These are phyloP conservation scores for Debaryomyces robertsiae DNA, from an alignment of 1,139 yeast species.

Conservation along the genomic window DNA sequence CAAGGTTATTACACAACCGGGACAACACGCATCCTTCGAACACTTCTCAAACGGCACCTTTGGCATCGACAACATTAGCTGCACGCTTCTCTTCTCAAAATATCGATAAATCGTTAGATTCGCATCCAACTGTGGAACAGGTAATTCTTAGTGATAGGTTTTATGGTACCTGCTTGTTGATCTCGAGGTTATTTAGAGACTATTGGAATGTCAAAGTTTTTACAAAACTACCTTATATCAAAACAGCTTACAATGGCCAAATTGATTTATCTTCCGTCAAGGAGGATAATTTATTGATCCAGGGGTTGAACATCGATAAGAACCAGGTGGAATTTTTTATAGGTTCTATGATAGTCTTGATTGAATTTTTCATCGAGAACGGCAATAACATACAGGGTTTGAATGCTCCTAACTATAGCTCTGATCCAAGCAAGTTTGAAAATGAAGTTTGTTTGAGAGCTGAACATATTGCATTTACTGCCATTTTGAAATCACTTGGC, in stretches of 20 bases:
- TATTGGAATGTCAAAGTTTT: conserved; percentile 80
- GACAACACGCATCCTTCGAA: conserved; percentile 2
- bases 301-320: conserved; percentile 53
- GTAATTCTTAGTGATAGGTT: conserved; percentile 89
- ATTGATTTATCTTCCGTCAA: conserved; percentile 47
- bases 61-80: conserved; percentile 7
- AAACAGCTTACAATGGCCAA: conserved; percentile 40
- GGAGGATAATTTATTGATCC: conserved; percentile 46
- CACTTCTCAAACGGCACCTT: conserved; percentile 9
- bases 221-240: conserved; percentile 46
- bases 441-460: conserved; percentile 82
- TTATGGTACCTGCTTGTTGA: conserved; percentile 82
- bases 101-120: conserved; percentile 14
- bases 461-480: conserved; percentile 85
- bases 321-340: conserved; percentile 63
- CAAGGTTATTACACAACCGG: conserved; percentile 37
- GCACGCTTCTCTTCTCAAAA: conserved; percentile 16
- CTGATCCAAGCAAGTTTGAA: conserved; percentile 50
- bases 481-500: conserved; percentile 72
- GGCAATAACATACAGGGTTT: conserved; percentile 69
- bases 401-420: conserved; percentile 49
- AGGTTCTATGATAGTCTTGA: conserved; percentile 64
- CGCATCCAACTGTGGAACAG: conserved; percentile 57
- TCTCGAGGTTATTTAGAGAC: conserved; percentile 76
- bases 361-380: conserved; percentile 58